These are phyloP conservation scores for Phalaenopsis equestris DNA, from an alignment of 106 monocot genomes.

Conservation along the genomic window DNA sequence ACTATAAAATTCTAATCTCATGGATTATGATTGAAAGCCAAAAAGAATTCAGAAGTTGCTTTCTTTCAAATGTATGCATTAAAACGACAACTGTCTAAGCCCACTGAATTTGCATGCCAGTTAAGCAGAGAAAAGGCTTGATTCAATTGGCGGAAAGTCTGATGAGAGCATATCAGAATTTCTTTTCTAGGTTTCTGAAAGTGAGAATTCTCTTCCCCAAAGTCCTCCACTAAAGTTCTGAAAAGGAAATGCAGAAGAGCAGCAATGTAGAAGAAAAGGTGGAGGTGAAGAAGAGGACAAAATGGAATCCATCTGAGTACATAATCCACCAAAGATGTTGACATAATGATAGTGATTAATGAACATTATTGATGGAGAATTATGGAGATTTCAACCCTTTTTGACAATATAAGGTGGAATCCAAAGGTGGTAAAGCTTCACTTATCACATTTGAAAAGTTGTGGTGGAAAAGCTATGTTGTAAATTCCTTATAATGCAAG, in stretches of 20 bases:
- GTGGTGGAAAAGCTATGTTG: background rate
- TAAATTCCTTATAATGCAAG: background rate
- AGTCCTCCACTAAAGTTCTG: conserved; percentile 1
- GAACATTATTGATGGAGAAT: background rate
- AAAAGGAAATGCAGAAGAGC: background rate
- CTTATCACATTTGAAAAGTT: background rate
- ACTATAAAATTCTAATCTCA: background rate
- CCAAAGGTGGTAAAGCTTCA: background rate
- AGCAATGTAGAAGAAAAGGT: background rate
- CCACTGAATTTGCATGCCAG: background rate
- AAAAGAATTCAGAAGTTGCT: background rate
- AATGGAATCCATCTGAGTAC: conserved; percentile 3
- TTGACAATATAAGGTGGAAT: background rate
- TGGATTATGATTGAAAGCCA: background rate
- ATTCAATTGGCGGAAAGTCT: background rate
- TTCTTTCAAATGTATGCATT: background rate
- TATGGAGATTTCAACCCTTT: conserved; percentile 1
- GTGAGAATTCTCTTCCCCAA: background rate
- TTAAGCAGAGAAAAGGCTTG: conserved; percentile 2
- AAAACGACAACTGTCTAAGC: background rate
- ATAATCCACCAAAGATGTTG: background rate
- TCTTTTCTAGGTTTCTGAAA: background rate
- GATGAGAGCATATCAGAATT: conserved; percentile 1
- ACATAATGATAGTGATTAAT: background rate
- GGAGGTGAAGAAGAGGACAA: background rate